Conservation (phyloP, 345 rosid species). For the Salix arbutifolia region DNA sequence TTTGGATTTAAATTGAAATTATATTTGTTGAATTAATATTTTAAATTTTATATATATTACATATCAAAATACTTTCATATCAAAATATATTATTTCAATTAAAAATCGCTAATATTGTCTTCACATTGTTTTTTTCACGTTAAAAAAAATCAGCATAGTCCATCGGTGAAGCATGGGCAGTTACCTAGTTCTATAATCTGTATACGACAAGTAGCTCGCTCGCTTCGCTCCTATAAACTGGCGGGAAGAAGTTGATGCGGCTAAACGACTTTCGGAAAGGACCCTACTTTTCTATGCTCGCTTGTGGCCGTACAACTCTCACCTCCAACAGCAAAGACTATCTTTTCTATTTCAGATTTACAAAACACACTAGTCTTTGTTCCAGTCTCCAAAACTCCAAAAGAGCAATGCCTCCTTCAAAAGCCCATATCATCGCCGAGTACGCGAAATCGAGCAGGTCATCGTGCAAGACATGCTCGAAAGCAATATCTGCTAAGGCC, state of each 20-base stretch:
- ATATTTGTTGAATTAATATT: too few relatives aligned
- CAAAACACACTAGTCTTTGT: not conserved
- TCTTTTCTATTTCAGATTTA: not conserved
- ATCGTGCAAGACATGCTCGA: slow-evolving; percentile 66
- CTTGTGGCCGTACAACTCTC: not conserved
- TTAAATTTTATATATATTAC: too few relatives aligned
- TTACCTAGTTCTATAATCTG: not conserved
- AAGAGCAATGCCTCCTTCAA: not conserved
- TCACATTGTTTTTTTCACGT: too few relatives aligned
- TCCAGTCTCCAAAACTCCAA: not conserved
- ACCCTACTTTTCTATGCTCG: not conserved
- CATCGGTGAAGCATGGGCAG: too few relatives aligned
- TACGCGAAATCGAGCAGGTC: slow-evolving; percentile 85
- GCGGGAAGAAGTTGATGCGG: not conserved
- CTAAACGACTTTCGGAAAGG: not conserved
- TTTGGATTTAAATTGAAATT: too few relatives aligned
- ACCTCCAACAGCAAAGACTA: not conserved
- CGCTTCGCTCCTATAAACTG: not conserved
- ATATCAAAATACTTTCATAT: too few relatives aligned
- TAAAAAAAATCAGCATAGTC: too few relatives aligned
- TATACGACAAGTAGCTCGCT: not conserved
- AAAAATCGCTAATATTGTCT: too few relatives aligned
- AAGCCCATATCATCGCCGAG: slow-evolving; percentile 51
- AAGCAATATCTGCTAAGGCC: slow-evolving; percentile 43
- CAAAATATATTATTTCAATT: too few relatives aligned